Evolutionary conservation across 371 early-diverging fungal species (phyloP), one percentile per base, ranked within the genome.

Genomic region (Mucor irregularis): DNA sequence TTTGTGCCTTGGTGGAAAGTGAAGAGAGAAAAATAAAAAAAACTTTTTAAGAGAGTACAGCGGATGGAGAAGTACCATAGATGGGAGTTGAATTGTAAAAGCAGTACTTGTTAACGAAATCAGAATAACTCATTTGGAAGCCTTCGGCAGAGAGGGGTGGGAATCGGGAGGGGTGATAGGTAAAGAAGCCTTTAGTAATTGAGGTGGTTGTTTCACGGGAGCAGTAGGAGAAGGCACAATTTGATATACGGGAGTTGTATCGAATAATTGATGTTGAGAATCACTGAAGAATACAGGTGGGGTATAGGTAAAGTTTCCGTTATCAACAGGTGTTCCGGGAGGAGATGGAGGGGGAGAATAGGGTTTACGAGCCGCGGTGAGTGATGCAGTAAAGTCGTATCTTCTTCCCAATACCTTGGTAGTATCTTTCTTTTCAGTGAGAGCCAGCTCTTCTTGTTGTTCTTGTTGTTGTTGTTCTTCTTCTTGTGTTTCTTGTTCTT

Each of bases 51-150:
- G 64, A 64, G 47, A 51, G 42, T 31, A 54, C 65, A 43, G 65
- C 53, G 37, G 60, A 74, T 22, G 78, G 68, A 45, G 40, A 67
- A 0, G 61, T 65, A 40, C 64, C 56, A 39, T 67, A 69, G 7
- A 68, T 64, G 8, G 54, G 58, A 24, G 24, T 58, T 0, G 71
- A 62, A 29, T 71, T 67, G 48, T 80, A 84, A 49, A 84, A 84
- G 57, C 84, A 84, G 56, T 84, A 84, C 60, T 81, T 82, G 61
- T 79, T 78, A 2, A 84, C 78, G 51, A 84, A 62, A 40, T 81
- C 82, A 59, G 66, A 68, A 49, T 84, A 84, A 10, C 52, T 58
- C 59, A 58, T 64, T 45, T 59, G 53, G 26, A 37, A 61, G 2
- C 62, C 62, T 38, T 61, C 62, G n/a, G 50, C 48, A 31, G 51